Conservation (phyloP, 2,329 filamentous ascomycete genomes). For the Mycogone perniciosa region DNA sequence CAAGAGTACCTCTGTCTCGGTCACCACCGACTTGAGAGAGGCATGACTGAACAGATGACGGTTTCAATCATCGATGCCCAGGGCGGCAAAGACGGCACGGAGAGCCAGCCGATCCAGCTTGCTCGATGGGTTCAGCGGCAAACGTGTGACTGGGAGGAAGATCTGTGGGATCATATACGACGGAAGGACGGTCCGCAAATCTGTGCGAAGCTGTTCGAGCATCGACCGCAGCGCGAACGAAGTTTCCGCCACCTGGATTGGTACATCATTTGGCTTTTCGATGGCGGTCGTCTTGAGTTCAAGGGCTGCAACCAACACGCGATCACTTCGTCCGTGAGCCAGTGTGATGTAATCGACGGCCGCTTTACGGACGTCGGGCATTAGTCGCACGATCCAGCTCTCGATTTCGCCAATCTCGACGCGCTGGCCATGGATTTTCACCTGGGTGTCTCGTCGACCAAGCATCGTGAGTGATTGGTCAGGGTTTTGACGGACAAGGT, state of each 20-base stretch:
- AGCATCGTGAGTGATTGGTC: conserved; percentile 38
- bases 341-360: conserved; percentile 3
- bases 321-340: background rate
- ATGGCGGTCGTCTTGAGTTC: background rate
- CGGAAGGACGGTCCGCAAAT: background rate
- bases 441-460: conserved; percentile 54
- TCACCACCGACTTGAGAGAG: background rate
- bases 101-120: conserved; percentile 8
- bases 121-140: conserved; percentile 7
- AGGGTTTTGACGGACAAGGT: conserved; percentile 34
- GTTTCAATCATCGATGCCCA: background rate
- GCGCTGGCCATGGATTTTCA: conserved; percentile 56
- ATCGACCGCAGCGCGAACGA: background rate
- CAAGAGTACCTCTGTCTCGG: conserved; percentile 8
- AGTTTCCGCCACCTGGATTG: background rate
- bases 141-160: conserved; percentile 6
- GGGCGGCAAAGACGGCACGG: background rate
- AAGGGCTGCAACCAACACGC: conserved; percentile 2
- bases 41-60: background rate
- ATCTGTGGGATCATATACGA: conserved; percentile 9
- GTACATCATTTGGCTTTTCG: background rate
- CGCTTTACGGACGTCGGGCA: conserved; percentile 3
- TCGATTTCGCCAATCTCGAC: conserved; percentile 46
- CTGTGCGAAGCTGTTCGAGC: conserved; percentile 1
- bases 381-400: conserved; percentile 1